Evolutionary conservation across 495 filamentous ascomycete species (phyloP), one percentile per base, ranked within the genome.

Genomic region (Neurospora sp.): DNA sequence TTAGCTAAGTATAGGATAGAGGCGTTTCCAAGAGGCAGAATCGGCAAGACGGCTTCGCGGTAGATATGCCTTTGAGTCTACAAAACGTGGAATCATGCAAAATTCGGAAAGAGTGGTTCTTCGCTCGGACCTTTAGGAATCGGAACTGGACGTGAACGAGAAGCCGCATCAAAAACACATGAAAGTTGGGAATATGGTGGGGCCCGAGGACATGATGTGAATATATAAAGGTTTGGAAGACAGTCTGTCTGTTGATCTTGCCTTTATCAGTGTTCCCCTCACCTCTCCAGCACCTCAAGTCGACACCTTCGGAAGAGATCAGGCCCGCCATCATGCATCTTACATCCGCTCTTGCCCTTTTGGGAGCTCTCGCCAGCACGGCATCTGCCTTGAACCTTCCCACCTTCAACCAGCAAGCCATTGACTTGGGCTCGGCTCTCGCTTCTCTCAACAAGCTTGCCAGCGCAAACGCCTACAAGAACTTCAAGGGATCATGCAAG

Each of bases 391-490:
- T 72, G 54, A 72, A 44, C 70, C 37, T 77, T 14, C 78, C 77
- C 20, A 18, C 70, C 10, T 79, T 76, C n/a, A 74, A 60, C 39
- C 76, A 79, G 66, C 11, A 44, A 10, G 77, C 75, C 38, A 70
- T 80, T 39, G 77, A 80, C 54, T 77, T 73, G 0, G 79, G 77
- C 18, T 27, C 75, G 18, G 79, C 77, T 16, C 76, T 80, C 35
- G 46, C 73, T 38, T 72, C 72, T 18, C 75, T 80, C 44, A 80
- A 76, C 73, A 72, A 54, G 14, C 60, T 78, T 39, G 79, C 79
- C 9, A 71, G 77, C 46, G 39, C 73, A 16, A 75, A 73, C 70
- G 60, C 75, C 39, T 66, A 72, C 35, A 42, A 14, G 70, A 74
- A 77, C 40, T 73, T 70, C 40, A 41, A 62, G 66, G 74, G 74